Percentiles rank a stretch among this genome's conserved stretches.
These are phyloP conservation scores for Metschnikowia orientalis DNA, from an alignment of 805 yeast genomes.

Conservation along the genomic window DNA sequence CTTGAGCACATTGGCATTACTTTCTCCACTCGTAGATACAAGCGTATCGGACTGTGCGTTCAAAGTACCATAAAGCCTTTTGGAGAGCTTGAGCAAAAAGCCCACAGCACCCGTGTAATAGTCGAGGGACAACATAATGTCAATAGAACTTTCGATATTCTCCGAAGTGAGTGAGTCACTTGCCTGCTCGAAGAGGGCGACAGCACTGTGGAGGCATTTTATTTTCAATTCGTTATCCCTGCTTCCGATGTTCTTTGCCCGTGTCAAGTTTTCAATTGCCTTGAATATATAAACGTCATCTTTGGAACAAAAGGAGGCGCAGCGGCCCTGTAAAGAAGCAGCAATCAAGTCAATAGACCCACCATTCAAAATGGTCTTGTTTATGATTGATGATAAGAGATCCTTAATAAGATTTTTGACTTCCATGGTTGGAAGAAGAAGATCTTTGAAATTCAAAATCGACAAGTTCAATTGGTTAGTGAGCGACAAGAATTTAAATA, in stretches of 20 bases:
- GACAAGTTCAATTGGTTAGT: constrained; percentile 68
- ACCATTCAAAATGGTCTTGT: constrained; percentile 85
- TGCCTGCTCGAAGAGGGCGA: constrained; percentile 70
- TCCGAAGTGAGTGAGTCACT: constrained; percentile 74
- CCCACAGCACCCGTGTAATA: constrained; percentile 84
- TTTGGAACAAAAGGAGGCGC: constrained; percentile 92
- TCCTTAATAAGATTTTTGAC: constrained; percentile 73
- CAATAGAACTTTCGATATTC: constrained; percentile 74
- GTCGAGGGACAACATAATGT: constrained; percentile 70
- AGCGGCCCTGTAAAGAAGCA: constrained; percentile 79
- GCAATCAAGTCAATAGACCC: constrained; percentile 90
- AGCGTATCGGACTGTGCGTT: constrained; percentile 5
- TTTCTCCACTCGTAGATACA: constrained; percentile 8
- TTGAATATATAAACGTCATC: constrained; percentile 91
- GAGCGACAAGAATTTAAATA: constrained; percentile 62
- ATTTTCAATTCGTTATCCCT: constrained; percentile 67
- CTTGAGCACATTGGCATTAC: constrained; percentile 7
- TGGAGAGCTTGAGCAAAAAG: constrained; percentile 72
- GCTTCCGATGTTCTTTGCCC: constrained; percentile 71
- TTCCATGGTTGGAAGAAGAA: constrained; percentile 66
- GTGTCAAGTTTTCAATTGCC: constrained; percentile 86
- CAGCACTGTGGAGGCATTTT: constrained; percentile 68
- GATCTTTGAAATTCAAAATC: constrained; percentile 64
- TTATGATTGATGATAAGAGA: constrained; percentile 81
- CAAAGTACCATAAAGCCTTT: constrained; percentile 42